phyloP scores from a whole-genome alignment of 2,329 filamentous ascomycete species.

The Aureobasidium vineae region DNA sequence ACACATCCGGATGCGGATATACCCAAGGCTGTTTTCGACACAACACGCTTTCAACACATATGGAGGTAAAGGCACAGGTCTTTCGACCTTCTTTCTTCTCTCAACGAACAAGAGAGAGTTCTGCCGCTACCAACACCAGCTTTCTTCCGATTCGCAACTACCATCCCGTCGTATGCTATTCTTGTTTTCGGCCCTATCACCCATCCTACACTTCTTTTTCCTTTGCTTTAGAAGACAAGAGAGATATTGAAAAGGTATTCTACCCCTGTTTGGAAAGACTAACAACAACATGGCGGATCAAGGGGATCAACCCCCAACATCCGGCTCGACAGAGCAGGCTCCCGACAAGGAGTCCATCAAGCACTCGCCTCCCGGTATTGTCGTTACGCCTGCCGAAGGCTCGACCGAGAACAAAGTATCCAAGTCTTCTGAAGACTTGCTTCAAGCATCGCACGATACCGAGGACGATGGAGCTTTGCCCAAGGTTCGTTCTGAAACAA shows the following conservation, averaged over 20 bases:
- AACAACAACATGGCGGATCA: conserved; percentile 11
- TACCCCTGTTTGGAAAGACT: not conserved
- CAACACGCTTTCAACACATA: conserved; percentile 20
- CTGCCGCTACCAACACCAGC: not conserved
- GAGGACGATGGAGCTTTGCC: conserved; percentile 14
- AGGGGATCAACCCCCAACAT: not conserved
- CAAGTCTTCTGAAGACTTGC: not conserved
- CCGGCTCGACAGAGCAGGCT: not conserved
- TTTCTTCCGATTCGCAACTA: not conserved
- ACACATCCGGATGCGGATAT: conserved; percentile 22
- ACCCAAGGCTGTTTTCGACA: not conserved
- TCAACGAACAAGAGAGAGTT: conserved; percentile 7
- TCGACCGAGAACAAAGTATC: not conserved
- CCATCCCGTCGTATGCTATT: not conserved
- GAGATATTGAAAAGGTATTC: conserved; percentile 4
- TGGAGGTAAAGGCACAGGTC: not conserved
- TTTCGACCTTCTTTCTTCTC: conserved; percentile 9
- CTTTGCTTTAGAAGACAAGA: not conserved
- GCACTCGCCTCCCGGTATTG: not conserved
- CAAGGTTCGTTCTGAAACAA: not conserved
- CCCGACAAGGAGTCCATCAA: not conserved
- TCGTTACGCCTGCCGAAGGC: not conserved
- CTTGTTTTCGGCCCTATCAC: conserved; percentile 3
- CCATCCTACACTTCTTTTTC: not conserved
- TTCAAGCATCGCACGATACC: not conserved